phyloP scores from a whole-genome alignment of 352 stramenopile genomes.

The Chrysophaeum taylorii region DNA sequence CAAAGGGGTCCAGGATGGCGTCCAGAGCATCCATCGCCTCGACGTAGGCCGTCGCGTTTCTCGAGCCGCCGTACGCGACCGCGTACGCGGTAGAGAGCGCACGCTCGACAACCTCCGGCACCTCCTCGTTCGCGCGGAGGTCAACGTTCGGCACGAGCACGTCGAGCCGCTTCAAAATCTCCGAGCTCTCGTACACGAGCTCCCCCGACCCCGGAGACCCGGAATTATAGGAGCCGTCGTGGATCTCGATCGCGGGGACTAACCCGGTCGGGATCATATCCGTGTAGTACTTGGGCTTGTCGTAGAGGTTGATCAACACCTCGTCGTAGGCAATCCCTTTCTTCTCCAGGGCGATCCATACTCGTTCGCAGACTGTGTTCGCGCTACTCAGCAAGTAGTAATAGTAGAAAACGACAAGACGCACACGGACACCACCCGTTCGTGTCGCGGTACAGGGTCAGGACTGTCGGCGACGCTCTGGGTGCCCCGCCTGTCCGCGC shows the following conservation, averaged over 20 bases:
- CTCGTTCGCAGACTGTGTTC: conserved; percentile 32
- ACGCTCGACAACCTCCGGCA: conserved; percentile 13
- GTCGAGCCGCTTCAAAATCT: conserved; percentile 29
- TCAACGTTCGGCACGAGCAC: conserved; percentile 19
- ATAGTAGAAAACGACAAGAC: too few species aligned
- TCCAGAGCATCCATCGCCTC: conserved; percentile 25
- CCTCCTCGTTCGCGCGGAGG: conserved; percentile 16
- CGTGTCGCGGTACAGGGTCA: conserved; percentile 26
- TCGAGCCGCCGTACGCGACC: conserved; percentile 17
- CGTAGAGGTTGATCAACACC: conserved; percentile 26
- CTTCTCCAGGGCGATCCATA: conserved; percentile 26
- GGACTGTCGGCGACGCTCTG: not conserved
- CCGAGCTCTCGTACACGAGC: conserved; percentile 25
- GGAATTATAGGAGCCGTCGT: conserved; percentile 17
- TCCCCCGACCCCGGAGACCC: not conserved
- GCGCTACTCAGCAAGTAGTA: too few species aligned
- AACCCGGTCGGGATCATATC: conserved; percentile 29
- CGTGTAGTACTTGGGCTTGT: conserved; percentile 33
- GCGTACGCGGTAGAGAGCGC: conserved; percentile 14
- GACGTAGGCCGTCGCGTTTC: conserved; percentile 26
- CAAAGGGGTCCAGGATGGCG: conserved; percentile 18
- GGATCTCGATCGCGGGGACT: conserved; percentile 29
- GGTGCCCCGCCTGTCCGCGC: too few species aligned
- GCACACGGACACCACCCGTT: conserved; percentile 37
- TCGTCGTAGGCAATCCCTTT: conserved; percentile 30